phyloP scores from a whole-genome alignment of 768 basidiomycete species.

The Gloeopeniophorella convolvens region DNA sequence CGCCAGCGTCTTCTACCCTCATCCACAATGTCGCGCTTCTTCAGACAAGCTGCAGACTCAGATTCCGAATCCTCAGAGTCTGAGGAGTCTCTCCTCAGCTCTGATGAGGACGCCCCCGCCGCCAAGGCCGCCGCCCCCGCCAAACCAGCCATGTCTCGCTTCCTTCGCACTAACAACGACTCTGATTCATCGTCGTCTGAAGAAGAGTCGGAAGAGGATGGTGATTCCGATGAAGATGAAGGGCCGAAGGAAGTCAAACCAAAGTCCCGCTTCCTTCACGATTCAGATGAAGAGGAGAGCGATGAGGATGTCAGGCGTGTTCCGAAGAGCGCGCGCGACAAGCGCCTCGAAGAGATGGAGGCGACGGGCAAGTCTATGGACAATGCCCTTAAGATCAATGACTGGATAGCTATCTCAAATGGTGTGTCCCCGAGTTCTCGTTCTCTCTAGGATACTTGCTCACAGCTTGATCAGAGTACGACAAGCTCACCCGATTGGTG shows the following conservation, averaged over 20 bases:
- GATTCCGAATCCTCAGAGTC: conserved; percentile 74
- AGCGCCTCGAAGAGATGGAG: conserved; percentile 93
- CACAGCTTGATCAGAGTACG: conserved; percentile 62
- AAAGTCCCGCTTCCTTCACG: conserved; percentile 37
- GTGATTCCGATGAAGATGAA: conserved; percentile 36
- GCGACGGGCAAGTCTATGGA: conserved; percentile 85
- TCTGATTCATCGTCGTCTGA: conserved; percentile 38
- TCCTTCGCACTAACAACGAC: conserved; percentile 60
- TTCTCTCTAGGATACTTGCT: conserved; percentile 1
- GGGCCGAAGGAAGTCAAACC: conserved; percentile 33
- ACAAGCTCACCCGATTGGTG: conserved; percentile 89
- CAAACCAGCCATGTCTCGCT: conserved; percentile 70
- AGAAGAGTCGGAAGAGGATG: conserved; percentile 42
- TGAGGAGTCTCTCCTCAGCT: conserved; percentile 64
- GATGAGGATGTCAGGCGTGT: conserved; percentile 69
- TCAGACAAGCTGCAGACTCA: conserved; percentile 78
- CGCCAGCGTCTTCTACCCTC: not conserved
- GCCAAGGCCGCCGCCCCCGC: conserved; percentile 39
- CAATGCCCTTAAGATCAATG: conserved; percentile 92
- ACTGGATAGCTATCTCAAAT: conserved; percentile 88
- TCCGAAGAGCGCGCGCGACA: conserved; percentile 85
- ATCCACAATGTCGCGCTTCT: conserved; percentile 75
- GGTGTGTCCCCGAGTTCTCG: conserved; percentile 43
- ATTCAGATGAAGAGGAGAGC: conserved; percentile 45
- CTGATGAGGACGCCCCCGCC: conserved; percentile 55